Percentiles rank a stretch among this genome's conserved stretches.
phyloP scores from a whole-genome alignment of 257 asterid species.

The Solanum chilense region DNA sequence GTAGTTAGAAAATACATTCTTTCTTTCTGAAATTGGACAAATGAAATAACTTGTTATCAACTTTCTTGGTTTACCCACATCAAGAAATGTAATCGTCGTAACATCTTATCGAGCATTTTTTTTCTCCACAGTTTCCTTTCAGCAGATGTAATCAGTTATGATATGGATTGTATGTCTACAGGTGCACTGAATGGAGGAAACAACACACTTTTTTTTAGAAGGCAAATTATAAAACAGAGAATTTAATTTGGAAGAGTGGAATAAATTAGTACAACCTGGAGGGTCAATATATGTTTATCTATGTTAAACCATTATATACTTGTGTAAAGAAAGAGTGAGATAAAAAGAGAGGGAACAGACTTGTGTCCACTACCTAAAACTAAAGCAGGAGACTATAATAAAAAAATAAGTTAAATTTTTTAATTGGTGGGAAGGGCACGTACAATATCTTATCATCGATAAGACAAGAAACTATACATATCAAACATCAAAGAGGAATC shows the following conservation, averaged over 20 bases:
- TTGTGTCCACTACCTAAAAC: background rate
- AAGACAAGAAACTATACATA: no score
- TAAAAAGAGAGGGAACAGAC: background rate
- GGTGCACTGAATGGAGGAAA: no score
- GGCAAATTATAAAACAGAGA: no score
- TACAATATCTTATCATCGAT: no score
- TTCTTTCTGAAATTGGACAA: background rate
- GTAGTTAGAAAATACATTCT: background rate
- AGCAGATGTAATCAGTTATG: no score
- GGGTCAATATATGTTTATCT: background rate
- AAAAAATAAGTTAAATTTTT: background rate
- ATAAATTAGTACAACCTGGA: constrained; percentile 83
- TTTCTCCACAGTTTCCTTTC: constrained; percentile 16
- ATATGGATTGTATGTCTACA: no score
- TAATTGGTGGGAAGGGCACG: no score
- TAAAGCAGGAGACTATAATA: background rate
- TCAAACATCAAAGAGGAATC: no score
- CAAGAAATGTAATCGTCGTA: constrained; percentile 8
- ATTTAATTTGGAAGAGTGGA: constrained; percentile 93
- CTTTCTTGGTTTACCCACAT: constrained; percentile 31
- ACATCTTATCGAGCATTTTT: constrained; percentile 14
- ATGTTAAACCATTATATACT: background rate
- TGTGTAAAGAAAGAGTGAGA: background rate
- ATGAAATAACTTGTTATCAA: constrained; percentile 74
- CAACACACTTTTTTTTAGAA: no score